Conservation (phyloP, 768 basidiomycete species). For the Termitomyces sp. region DNA sequence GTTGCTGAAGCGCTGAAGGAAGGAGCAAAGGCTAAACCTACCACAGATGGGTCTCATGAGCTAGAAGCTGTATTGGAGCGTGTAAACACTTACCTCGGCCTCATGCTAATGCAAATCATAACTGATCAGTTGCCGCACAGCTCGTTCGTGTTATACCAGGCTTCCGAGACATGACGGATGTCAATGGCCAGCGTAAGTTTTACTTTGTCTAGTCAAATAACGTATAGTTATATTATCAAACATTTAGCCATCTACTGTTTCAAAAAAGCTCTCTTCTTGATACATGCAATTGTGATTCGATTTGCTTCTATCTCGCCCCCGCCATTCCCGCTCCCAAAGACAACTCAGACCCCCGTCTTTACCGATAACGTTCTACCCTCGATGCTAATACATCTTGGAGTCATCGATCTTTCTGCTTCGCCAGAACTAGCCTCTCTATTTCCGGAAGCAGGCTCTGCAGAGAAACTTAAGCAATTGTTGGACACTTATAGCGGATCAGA, state of each 20-base stretch:
- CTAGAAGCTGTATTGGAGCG: constrained; percentile 60
- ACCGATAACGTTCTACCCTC: constrained; percentile 83
- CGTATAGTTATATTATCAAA: background rate
- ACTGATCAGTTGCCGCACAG: constrained; percentile 30
- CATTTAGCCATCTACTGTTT: constrained; percentile 75
- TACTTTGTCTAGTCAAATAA: background rate
- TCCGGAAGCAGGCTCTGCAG: constrained; percentile 35
- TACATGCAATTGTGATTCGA: constrained; percentile 62
- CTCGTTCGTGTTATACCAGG: constrained; percentile 74
- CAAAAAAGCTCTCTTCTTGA: constrained; percentile 84
- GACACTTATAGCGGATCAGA: constrained; percentile 9
- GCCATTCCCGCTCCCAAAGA: constrained; percentile 60
- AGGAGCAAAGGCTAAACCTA: constrained; percentile 28
- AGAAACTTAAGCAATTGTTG: constrained; percentile 36
- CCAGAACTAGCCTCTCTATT: constrained; percentile 42
- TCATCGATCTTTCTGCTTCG: constrained; percentile 60
- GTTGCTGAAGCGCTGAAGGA: constrained; percentile 64
- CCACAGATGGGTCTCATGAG: constrained; percentile 25
- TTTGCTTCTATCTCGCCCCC: constrained; percentile 52
- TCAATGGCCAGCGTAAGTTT: constrained; percentile 57
- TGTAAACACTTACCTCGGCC: constrained; percentile 32
- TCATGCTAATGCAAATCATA: background rate
- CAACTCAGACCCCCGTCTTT: constrained; percentile 57
- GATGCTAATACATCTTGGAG: constrained; percentile 70
- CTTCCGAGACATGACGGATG: constrained; percentile 71